phyloP scores from a whole-genome alignment of 108 stramenopile species.

The Craspedostauros australis region DNA sequence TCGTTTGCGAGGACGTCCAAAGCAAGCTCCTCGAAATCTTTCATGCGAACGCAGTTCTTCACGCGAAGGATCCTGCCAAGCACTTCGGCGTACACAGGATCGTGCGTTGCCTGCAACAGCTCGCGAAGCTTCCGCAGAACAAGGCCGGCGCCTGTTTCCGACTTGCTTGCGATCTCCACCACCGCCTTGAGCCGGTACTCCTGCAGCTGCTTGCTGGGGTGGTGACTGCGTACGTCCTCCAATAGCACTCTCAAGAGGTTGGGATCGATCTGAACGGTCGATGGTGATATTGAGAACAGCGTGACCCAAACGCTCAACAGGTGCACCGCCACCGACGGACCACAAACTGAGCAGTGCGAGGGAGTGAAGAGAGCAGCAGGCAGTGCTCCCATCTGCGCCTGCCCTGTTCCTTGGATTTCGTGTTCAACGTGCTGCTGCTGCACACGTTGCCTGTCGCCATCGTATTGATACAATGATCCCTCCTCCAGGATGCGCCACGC shows the following conservation, averaged over 20 bases:
- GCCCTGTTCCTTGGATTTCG: not conserved
- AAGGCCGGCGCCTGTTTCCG: slow-evolving; percentile 38
- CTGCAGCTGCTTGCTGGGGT: slow-evolving; percentile 27
- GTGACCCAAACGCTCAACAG: slow-evolving; percentile 34
- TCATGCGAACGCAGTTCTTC: slow-evolving; percentile 29
- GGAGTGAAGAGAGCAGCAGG: slow-evolving; percentile 47
- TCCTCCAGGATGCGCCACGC: slow-evolving; percentile 68
- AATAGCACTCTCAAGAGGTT: slow-evolving; percentile 23
- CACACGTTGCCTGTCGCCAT: too few relatives aligned
- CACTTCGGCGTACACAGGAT: slow-evolving; percentile 53
- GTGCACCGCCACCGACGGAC: slow-evolving; percentile 28
- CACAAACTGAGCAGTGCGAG: slow-evolving; percentile 61
- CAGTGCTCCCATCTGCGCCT: not conserved
- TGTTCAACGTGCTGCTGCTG: slow-evolving; percentile 10
- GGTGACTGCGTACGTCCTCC: slow-evolving; percentile 27
- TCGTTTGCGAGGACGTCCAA: slow-evolving; percentile 29
- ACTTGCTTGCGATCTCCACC: slow-evolving; percentile 52
- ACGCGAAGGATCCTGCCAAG: slow-evolving; percentile 52
- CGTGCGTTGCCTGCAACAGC: slow-evolving; percentile 39
- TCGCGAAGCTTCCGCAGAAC: slow-evolving; percentile 44
- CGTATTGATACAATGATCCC: too few relatives aligned
- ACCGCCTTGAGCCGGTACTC: slow-evolving; percentile 42
- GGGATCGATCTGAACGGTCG: slow-evolving; percentile 12
- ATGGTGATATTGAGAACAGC: slow-evolving; percentile 38
- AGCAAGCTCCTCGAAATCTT: slow-evolving; percentile 55